Evolutionary conservation across 495 filamentous ascomycete species (phyloP).

Genomic region (Corynascus novoguineensis): DNA sequence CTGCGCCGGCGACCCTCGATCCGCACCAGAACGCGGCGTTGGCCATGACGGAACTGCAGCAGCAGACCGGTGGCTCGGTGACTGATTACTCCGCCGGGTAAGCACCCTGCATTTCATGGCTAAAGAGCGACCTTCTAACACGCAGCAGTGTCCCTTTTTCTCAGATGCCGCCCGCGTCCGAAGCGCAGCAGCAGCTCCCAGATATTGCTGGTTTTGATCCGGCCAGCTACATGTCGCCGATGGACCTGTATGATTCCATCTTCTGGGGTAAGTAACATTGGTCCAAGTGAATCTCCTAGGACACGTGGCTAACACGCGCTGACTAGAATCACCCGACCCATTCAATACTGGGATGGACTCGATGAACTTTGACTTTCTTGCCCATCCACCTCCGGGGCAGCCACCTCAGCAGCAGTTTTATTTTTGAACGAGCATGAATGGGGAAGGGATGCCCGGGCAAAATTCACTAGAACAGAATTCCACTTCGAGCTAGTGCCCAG

Average conservation of each 20-base stretch:
- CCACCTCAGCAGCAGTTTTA: constrained; percentile 46
- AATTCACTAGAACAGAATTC: background rate
- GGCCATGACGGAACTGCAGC: constrained; percentile 52
- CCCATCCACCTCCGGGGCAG: constrained; percentile 45
- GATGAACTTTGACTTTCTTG: constrained; percentile 49
- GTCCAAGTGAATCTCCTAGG: background rate
- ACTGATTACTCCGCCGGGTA: constrained; percentile 33
- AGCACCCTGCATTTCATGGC: constrained; percentile 3
- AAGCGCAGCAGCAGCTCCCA: constrained; percentile 35
- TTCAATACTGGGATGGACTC: constrained; percentile 44
- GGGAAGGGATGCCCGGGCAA: background rate
- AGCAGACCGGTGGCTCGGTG: constrained; percentile 43
- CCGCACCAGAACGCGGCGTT: constrained; percentile 51
- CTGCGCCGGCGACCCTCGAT: constrained; percentile 24
- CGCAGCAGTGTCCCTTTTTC: constrained; percentile 16
- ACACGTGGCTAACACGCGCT: background rate
- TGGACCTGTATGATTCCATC: constrained; percentile 55
- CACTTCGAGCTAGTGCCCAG: background rate
- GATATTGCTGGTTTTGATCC: constrained; percentile 42
- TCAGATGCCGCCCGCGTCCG: constrained; percentile 4
- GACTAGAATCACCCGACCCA: constrained; percentile 44
- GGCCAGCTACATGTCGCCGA: constrained; percentile 45
- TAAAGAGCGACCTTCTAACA: background rate
- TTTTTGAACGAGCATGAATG: constrained; percentile 28
- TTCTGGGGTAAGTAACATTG: constrained; percentile 47